Percentiles rank a stretch among this genome's conserved stretches.
These are phyloP conservation scores for Inga leiocalycina DNA, from an alignment of 306 rosid species.

Conservation along the genomic window DNA sequence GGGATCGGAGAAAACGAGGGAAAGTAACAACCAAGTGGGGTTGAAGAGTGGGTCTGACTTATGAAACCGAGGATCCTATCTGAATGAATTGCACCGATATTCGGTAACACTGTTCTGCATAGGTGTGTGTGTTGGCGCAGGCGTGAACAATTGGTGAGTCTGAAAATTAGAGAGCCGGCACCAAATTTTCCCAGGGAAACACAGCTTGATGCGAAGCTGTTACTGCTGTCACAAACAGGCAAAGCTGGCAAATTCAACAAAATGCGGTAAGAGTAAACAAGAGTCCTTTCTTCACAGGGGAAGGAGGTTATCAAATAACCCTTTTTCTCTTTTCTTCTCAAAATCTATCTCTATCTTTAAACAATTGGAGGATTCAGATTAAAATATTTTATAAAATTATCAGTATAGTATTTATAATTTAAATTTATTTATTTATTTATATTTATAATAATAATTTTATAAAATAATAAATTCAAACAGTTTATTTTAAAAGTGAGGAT, in stretches of 20 bases:
- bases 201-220: not conserved
- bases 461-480: too few relatives aligned
- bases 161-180: not conserved
- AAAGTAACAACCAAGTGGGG: not conserved
- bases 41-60: not conserved
- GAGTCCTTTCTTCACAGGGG: not conserved
- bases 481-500: too few relatives aligned
- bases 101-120: not conserved
- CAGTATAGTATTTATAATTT: too few relatives aligned
- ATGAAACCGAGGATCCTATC: slow-evolving; percentile 2
- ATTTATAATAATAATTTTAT: too few relatives aligned
- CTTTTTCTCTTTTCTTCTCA: too few relatives aligned
- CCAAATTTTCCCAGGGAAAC: not conserved
- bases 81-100: not conserved
- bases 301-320: too few relatives aligned
- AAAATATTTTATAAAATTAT: too few relatives aligned
- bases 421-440: too few relatives aligned
- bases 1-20: slow-evolving; percentile 16
- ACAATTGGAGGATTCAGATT: too few relatives aligned
- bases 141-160: not conserved
- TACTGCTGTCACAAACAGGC: not conserved
- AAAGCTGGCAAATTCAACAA: not conserved
- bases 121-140: not conserved
- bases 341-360: too few relatives aligned
- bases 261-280: not conserved